These are phyloP conservation scores for Aspergillus clavatus DNA, from an alignment of 2,329 filamentous ascomycete genomes.

Conservation along the genomic window DNA sequence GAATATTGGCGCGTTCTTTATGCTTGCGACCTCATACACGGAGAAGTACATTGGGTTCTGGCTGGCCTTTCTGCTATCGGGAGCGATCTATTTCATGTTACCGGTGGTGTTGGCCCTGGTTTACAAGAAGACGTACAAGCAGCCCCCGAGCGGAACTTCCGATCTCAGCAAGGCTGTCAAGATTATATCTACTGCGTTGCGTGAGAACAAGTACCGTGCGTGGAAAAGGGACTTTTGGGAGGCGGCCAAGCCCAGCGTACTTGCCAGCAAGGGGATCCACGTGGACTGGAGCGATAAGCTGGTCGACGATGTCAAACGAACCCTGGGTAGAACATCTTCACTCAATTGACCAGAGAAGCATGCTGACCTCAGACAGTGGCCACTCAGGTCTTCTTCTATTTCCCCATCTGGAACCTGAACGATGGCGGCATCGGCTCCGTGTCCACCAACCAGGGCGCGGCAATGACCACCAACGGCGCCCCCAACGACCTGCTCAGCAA, in stretches of 20 bases:
- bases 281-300: conserved; percentile 32
- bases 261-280: conserved; percentile 25
- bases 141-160: conserved; percentile 28
- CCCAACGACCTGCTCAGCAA: conserved; percentile 50
- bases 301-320: conserved; percentile 34
- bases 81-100: conserved; percentile 33
- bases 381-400: conserved; percentile 35
- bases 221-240: conserved; percentile 34
- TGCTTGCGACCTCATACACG: conserved; percentile 37
- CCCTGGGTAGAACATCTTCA: conserved; percentile 14
- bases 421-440: conserved; percentile 49
- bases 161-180: conserved; percentile 31
- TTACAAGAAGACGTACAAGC: conserved; percentile 32
- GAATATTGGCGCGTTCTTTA: conserved; percentile 33
- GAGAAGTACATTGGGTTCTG: conserved; percentile 42
- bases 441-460: conserved; percentile 46
- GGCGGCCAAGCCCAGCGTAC: conserved; percentile 29
- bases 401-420: conserved; percentile 37
- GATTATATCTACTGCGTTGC: conserved; percentile 31
- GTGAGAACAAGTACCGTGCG: conserved; percentile 27
- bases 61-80: conserved; percentile 30
- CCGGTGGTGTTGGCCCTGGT: conserved; percentile 30
- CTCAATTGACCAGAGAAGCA: no score
- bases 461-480: conserved; percentile 47
- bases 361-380: conserved; percentile 15